A percentile compares a stretch with the other conserved stretches of the same genome.
Evolutionary conservation across 208 protist species (phyloP).

Genomic region (Plasmodiophora brassicae): DNA sequence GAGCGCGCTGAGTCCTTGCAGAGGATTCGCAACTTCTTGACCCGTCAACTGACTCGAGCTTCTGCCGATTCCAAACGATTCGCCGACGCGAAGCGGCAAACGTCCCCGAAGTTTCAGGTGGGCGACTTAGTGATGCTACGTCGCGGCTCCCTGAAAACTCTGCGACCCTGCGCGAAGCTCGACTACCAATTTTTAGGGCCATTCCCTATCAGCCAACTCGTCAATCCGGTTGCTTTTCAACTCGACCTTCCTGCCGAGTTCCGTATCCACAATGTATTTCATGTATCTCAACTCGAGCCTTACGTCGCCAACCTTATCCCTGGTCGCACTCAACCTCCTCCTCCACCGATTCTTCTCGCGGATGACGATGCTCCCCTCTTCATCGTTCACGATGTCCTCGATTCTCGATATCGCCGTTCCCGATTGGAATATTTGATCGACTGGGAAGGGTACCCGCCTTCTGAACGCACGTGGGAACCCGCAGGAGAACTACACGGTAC

Average conservation of each 20-base stretch:
- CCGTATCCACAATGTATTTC: not conserved
- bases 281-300: not conserved
- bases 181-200: not conserved
- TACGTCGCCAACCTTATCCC: not conserved
- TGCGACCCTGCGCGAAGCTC: not conserved
- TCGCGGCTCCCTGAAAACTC: not conserved
- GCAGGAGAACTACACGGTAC: not conserved
- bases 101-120: not conserved
- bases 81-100: not conserved
- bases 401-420: not conserved
- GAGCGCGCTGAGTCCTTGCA: not conserved
- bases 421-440: not conserved
- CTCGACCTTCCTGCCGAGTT: not conserved
- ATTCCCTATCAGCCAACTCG: not conserved
- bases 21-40: not conserved
- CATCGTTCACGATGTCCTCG: not conserved
- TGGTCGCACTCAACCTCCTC: not conserved
- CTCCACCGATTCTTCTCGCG: not conserved
- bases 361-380: not conserved
- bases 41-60: not conserved
- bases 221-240: slow-evolving; percentile 6
- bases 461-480: not conserved
- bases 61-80: not conserved
- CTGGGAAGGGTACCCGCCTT: not conserved
- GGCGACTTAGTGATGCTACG: not conserved